Evolutionary conservation across 2,329 filamentous ascomycete genomes (phyloP).

Genomic region (Fusarium mangiferae): DNA sequence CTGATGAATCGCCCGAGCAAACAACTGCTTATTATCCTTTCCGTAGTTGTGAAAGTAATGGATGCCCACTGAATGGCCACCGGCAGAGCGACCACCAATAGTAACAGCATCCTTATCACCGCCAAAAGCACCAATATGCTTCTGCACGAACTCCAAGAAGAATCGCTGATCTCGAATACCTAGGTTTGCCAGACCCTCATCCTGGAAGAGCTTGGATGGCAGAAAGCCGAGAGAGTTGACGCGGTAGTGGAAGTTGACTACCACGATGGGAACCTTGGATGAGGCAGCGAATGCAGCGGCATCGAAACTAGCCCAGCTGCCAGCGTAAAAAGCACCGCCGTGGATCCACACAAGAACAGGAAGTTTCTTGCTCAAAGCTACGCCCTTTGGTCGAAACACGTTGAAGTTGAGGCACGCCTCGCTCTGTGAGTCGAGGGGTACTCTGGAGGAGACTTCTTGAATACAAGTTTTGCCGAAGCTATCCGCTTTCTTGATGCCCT

Average conservation of each 20-base stretch:
- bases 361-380: constrained; percentile 49
- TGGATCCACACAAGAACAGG: constrained; percentile 55
- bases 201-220: constrained; percentile 54
- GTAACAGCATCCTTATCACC: constrained; percentile 63
- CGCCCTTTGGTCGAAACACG: constrained; percentile 49
- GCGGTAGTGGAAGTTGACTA: constrained; percentile 58
- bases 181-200: constrained; percentile 57
- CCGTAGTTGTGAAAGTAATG: constrained; percentile 54
- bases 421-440: constrained; percentile 39
- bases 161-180: constrained; percentile 64
- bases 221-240: constrained; percentile 53
- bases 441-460: constrained; percentile 46
- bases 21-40: constrained; percentile 44
- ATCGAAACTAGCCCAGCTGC: constrained; percentile 50
- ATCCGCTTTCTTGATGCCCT: constrained; percentile 51
- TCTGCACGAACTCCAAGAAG: constrained; percentile 64
- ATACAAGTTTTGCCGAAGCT: constrained; percentile 55
- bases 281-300: constrained; percentile 48
- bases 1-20: constrained; percentile 50
- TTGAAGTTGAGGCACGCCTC: constrained; percentile 55
- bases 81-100: constrained; percentile 65
- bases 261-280: constrained; percentile 53
- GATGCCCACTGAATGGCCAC: constrained; percentile 53
- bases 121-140: constrained; percentile 63
- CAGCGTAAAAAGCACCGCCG: constrained; percentile 50